Evolutionary conservation across 345 rosid species (phyloP), one percentile per base, ranked within the genome.

Genomic region (Toxicodendron radicans): DNA sequence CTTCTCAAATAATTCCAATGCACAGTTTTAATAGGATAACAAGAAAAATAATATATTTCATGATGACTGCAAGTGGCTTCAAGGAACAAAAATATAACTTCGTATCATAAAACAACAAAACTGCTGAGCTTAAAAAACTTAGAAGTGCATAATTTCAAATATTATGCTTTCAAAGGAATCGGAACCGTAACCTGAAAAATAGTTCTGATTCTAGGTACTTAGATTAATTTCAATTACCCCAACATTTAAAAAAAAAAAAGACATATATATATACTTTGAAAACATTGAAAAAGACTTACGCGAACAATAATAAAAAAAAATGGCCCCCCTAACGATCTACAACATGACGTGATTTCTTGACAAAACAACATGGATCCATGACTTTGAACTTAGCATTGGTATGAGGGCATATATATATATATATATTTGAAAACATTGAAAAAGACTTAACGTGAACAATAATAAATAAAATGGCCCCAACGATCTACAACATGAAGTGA

Each of bases 201-300:
- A n/a, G n/a, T n/a, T n/a, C n/a, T n/a, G n/a, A n/a, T n/a, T n/a
- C n/a, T n/a, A n/a, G n/a, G n/a, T n/a, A n/a, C n/a, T n/a, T n/a
- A n/a, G n/a, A n/a, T n/a, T n/a, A n/a, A n/a, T n/a, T n/a, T n/a
- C n/a, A n/a, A n/a, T n/a, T n/a, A n/a, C n/a, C n/a, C n/a, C n/a
- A n/a, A n/a, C n/a, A n/a, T n/a, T n/a, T n/a, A n/a, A n/a, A n/a
- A n/a, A n/a, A n/a, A n/a, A n/a, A n/a, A n/a, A n/a, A n/a, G n/a
- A n/a, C n/a, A 11, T 14, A 3, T 51, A 51, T 51, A 51, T 51
- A 49, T 49, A 11, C n/a, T 6, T 38, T 38, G 43, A 51, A 16
- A 51, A n/a, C 54, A 51, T 24, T 73, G 75, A 72, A 52, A 38
- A 32, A 32, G 76, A 73, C 76, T 10, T 23, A 33, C 70, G 53